Evolutionary conservation across 73 alveolate species (phyloP).

Genomic region (Blepharisma japonicum): DNA sequence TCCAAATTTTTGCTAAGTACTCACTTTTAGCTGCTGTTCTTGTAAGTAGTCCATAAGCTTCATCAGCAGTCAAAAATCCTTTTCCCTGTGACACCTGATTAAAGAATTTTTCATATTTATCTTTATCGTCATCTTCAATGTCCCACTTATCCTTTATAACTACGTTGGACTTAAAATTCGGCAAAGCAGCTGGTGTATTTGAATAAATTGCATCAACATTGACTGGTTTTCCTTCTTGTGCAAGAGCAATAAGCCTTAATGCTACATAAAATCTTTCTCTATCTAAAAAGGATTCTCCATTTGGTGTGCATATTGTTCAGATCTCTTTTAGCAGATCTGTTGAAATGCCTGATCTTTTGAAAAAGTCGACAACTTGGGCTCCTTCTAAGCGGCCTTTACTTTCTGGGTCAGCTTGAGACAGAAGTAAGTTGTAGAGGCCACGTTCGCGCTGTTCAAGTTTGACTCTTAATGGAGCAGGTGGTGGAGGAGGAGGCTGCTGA

Average conservation of each 20-base stretch:
- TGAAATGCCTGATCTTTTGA: conserved; percentile 78
- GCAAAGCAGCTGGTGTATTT: conserved; percentile 29
- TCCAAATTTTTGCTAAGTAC: conserved; percentile 51
- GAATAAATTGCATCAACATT: conserved; percentile 63
- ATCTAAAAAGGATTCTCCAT: conserved; percentile 56
- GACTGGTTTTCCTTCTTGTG: conserved; percentile 84
- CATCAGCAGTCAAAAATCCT: conserved; percentile 11
- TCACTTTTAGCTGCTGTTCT: conserved; percentile 41
- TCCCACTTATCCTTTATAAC: conserved; percentile 29
- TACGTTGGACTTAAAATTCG: conserved; percentile 19
- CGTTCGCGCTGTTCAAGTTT: conserved; percentile 69
- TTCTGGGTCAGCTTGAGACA: conserved; percentile 66
- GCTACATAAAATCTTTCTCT: conserved; percentile 91
- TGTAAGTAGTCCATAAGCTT: conserved; percentile 28
- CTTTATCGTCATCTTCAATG: conserved; percentile 3
- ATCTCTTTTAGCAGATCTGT: conserved; percentile 60
- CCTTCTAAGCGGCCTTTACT: conserved; percentile 73
- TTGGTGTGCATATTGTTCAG: conserved; percentile 76
- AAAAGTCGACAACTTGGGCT: conserved; percentile 77
- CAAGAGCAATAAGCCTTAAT: conserved; percentile 81
- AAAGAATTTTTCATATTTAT: conserved; percentile 6
- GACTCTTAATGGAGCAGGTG: conserved; percentile 28
- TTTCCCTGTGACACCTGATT: conserved; percentile 16
- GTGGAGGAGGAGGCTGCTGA: background rate
- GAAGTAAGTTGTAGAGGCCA: conserved; percentile 58